Percentiles rank a stretch among this genome's conserved stretches.
These are phyloP conservation scores for Triadica sebifera DNA, from an alignment of 345 rosid genomes.

Conservation along the genomic window DNA sequence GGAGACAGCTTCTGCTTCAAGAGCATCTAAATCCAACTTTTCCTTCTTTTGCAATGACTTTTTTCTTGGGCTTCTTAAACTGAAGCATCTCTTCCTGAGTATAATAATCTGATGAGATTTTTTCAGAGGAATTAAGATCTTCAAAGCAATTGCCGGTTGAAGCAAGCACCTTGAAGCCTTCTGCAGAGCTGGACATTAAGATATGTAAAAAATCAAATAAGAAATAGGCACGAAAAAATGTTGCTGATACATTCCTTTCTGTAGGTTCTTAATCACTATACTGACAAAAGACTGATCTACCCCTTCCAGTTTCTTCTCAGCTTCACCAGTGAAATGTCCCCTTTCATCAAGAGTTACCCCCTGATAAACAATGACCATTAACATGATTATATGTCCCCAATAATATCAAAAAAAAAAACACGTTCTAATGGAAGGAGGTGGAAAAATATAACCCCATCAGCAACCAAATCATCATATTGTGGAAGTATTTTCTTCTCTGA, in stretches of 20 bases:
- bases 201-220: not conserved
- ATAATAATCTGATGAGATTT: slow-evolving; percentile 72
- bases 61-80: slow-evolving; percentile 92
- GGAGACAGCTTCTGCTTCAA: slow-evolving; percentile 89
- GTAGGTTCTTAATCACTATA: not conserved
- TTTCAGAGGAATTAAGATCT: slow-evolving; percentile 64
- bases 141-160: slow-evolving; percentile 49
- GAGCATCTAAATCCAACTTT: slow-evolving; percentile 78
- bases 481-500: slow-evolving; percentile 83
- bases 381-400: not conserved
- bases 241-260: not conserved
- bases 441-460: slow-evolving; percentile 60
- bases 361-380: slow-evolving; percentile 38
- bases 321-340: slow-evolving; percentile 82
- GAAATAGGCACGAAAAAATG: not conserved
- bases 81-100: slow-evolving; percentile 83
- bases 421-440: not conserved
- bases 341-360: slow-evolving; percentile 78
- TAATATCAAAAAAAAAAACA: not conserved
- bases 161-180: slow-evolving; percentile 64
- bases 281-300: slow-evolving; percentile 31
- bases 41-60: slow-evolving; percentile 74
- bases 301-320: slow-evolving; percentile 94
- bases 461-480: slow-evolving; percentile 76
- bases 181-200: slow-evolving; percentile 63